Evolutionary conservation across 208 protist species (phyloP), one percentile per base, ranked within the genome.

Genomic region (Trypanosoma theileri): DNA sequence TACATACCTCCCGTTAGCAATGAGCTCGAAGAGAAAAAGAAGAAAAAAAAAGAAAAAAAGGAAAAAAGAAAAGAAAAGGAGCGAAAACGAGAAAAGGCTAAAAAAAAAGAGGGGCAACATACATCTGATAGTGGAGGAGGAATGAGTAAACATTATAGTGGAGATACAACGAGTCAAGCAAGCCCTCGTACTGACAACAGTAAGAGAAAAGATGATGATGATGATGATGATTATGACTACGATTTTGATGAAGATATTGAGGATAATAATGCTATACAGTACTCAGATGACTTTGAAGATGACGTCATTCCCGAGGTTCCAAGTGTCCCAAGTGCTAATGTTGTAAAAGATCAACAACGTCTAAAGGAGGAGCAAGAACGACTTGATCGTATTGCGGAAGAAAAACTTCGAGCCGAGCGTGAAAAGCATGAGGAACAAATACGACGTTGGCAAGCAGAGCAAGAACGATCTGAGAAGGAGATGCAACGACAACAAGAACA

Each of bases 271-370:
- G 60, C 21, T 4, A 10, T 59, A 19, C 82, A 86, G 40, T 89
- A 82, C 54, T 86, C 88, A 21, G 86, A 95, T 59, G 78, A 83
- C 66, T 84, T 92, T 84, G 74, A 82, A 48, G 84, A 86, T 58
- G 84, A 92, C 57, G 79, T 75, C 56, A 75, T 82, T 75, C 52
- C 71, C 48, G 35, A 63, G 48, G 51, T 67, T 54, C 58, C 72
- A 11, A 21, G 52, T 17, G 50, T 42, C 21, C 28, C 56, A 7
- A 65, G 79, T 41, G n/a, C 59, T 19, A 56, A 65, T 22, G 73
- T 61, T 44, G 59, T 51, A 4, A 59, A 65, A 41, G 66, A 70
- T 21, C 70, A 77, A 24, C 73, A 79, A 4, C 17, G 73, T 0
- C 48, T 57, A 16, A 67, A 73, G 7, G 59, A 87, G 19, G 69